Base-by-base conservation (phyloP, 805 yeast species). In the Metschnikowia bowlesiae region DNA sequence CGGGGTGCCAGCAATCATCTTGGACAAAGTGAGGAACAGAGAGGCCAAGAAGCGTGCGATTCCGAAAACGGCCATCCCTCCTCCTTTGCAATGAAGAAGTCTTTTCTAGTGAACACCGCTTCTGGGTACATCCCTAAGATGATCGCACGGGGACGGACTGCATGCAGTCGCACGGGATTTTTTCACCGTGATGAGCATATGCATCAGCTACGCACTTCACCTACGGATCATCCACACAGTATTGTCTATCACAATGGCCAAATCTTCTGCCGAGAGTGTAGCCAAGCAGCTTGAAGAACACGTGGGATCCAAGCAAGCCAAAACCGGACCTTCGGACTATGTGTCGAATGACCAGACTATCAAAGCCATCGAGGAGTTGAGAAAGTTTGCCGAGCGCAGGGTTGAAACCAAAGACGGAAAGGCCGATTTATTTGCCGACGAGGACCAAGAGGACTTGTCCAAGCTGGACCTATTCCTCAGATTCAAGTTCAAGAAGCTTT, bases 341-440 rank as follows among this genome's bases (percentile, higher is more conserved):
- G 58, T 58, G 6, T 37, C 58, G n/a, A 47, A 53, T 28, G 18
- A 38, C 4, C 59, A 57, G 42, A 55, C 53, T 16, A 37, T 45
- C 11, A 79, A 79, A 54, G 91, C 92, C 10, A 66, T 87, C 42
- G 61, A 69, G 14, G 95, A 89, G 57, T 77, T 94, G 62, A 70
- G 73, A 49, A 84, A 85, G 63, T 89, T 77, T 67, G 65, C 79
- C 46, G 64, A 73, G 30, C 65, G 68, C 44, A 63, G 71, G 43
- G 60, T 58, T 26, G 55, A 59, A 29, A 62, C 65, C 16, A 63
- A 66, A 14, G 68, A 44, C 10, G 51, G 65, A 39, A 71, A 76
- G 55, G 62, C 71, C 29, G 71, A 80, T 53, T 75, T 89, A 54
- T 83, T 84, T 54, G 71, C 67, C 44, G 75, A 68, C 44, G 68